Evolutionary conservation across 2,329 filamentous ascomycete species (phyloP).

Genomic region (Akanthomyces muscarius): DNA sequence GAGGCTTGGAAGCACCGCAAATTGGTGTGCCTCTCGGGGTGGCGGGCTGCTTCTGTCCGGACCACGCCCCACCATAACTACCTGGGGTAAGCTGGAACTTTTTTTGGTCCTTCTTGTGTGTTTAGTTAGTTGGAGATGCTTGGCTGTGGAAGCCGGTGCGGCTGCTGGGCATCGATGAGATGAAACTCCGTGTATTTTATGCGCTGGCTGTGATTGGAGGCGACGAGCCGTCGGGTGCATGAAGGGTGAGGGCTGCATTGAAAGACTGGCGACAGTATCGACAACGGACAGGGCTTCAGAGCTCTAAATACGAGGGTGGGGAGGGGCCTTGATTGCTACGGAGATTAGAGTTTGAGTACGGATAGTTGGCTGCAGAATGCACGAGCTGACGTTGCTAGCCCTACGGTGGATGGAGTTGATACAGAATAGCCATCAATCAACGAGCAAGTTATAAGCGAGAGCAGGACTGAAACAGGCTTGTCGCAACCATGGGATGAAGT

Average conservation of each 20-base stretch:
- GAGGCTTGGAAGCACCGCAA: not conserved
- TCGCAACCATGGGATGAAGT: not conserved
- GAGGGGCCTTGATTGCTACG: not conserved
- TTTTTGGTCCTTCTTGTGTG: not conserved
- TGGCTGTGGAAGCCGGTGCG: not conserved
- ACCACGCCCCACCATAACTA: not conserved
- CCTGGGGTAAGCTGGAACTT: not conserved
- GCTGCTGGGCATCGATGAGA: not conserved
- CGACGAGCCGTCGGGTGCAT: no score
- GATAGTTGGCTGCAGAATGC: no score
- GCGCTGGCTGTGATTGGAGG: no score
- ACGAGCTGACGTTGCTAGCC: no score
- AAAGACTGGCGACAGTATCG: not conserved
- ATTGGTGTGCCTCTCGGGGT: not conserved
- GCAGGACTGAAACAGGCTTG: not conserved
- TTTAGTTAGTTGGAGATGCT: not conserved
- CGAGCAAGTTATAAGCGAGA: no score
- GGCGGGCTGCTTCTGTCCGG: not conserved
- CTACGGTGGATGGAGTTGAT: no score
- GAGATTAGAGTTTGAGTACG: no score
- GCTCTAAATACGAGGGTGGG: not conserved
- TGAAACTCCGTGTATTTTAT: not conserved
- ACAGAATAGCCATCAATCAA: no score
- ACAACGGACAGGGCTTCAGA: not conserved
- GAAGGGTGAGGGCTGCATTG: no score